Percentiles rank a stretch among this genome's conserved stretches.
phyloP scores from a whole-genome alignment of 2,329 filamentous ascomycete genomes.

The Phyllosticta citriasiana region DNA sequence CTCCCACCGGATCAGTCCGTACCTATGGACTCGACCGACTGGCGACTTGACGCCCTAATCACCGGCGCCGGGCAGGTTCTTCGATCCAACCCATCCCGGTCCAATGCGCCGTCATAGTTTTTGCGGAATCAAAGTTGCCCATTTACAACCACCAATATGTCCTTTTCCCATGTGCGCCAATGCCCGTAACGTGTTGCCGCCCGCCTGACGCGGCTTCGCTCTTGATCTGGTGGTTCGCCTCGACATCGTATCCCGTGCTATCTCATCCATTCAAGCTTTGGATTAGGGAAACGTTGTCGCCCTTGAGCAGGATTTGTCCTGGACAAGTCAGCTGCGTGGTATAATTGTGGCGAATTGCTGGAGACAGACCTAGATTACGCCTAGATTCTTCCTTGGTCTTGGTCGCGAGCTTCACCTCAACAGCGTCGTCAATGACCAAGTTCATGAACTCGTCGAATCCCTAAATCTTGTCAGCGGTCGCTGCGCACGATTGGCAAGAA shows the following conservation, averaged over 20 bases:
- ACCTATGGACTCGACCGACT: slow-evolving; percentile 68
- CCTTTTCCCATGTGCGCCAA: slow-evolving; percentile 1
- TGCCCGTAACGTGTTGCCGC: slow-evolving; percentile 2
- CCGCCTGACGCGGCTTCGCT: neutral
- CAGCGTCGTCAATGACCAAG: slow-evolving; percentile 86
- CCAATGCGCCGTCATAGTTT: neutral
- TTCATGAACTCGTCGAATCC: slow-evolving; percentile 99
- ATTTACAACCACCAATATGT: neutral
- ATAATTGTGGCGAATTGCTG: neutral
- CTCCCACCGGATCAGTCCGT: slow-evolving; percentile 56
- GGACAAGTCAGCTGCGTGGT: slow-evolving; percentile 13
- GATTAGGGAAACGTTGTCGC: slow-evolving; percentile 79
- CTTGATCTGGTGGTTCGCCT: slow-evolving; percentile 1
- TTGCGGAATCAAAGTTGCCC: slow-evolving; percentile 1
- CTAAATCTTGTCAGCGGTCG: slow-evolving; percentile 35
- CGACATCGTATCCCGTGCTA: neutral
- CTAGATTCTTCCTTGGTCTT: slow-evolving; percentile 71
- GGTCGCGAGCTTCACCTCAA: slow-evolving; percentile 78
- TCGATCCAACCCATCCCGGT: slow-evolving; percentile 13
- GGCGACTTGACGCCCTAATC: slow-evolving; percentile 67
- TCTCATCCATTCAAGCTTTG: slow-evolving; percentile 27
- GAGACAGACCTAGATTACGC: slow-evolving; percentile 60
- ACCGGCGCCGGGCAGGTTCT: slow-evolving; percentile 54
- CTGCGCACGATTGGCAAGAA: neutral
- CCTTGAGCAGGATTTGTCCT: slow-evolving; percentile 81